Evolutionary conservation across 805 yeast species (phyloP), one percentile per base, ranked within the genome.

Genomic region (Myxozyma sirexii): DNA sequence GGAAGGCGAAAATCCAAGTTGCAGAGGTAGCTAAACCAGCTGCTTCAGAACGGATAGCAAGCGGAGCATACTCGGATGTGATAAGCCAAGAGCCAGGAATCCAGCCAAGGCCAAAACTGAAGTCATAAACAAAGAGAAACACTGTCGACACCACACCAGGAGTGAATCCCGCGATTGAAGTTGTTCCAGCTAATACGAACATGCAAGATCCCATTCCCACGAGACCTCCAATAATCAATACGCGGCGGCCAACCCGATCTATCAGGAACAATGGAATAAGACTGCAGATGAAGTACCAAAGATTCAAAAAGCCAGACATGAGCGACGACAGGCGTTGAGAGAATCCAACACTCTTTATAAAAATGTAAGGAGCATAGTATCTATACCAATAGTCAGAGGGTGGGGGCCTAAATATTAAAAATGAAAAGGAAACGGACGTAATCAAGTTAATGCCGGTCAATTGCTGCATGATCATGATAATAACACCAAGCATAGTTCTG

Each of bases 391-490:
- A n/a, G n/a, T n/a, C n/a, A n/a, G n/a, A n/a, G n/a, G n/a, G n/a
- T n/a, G n/a, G n/a, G n/a, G n/a, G 12, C 12, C 35, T 31, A 31
- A 31, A 31, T 31, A 31, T 8, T 31, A 8, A 31, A 12, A 8
- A 31, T 31, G 35, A 31, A 7, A 31, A 31, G 12, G 35, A 31
- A 31, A 31, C 35, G 12, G 7, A 83, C 0, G 83, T 77, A 39
- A 84, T 80, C 55, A 83, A 76, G 67, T 84, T 84, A 64, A 83
- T 83, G 23, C 87, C 87, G 58, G 74, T 74, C 56, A 82, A 75
- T 63, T 80, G 84, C 66, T 80, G 83, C 71, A 80, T 72, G 50
- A 77, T 68, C 60, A 76, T 70, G 74, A n/a, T n/a, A n/a, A 78
- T 75, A 13, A 71, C 70, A 1, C 79, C 81, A 39, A 82, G 73